Evolutionary conservation across 2,329 filamentous ascomycete species (phyloP), one percentile per base, ranked within the genome.

Genomic region (Cryphonectria radicalis): DNA sequence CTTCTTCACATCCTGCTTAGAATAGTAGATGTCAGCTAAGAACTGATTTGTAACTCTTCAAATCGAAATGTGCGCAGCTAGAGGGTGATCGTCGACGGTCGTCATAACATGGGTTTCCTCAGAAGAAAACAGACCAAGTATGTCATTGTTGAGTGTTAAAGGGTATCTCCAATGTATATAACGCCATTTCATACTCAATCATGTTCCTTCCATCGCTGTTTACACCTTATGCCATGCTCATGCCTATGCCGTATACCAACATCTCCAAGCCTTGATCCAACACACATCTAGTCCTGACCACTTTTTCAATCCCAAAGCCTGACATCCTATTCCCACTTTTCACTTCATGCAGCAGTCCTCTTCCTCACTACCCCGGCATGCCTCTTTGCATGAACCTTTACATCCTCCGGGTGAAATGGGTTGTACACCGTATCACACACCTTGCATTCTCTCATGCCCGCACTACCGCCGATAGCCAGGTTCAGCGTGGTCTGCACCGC

Each of bases 391-490:
- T 85, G 83, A 37, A 81, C 79, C 72, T 79, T 81, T 25, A 80
- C 80, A 72, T 85, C 83, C 67, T 82, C 79, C 50, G 81, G 79
- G 73, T 85, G 82, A 57, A 84, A 75, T 5, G 82, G 82, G 67
- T 85, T 85, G 73, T 84, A 85, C 60, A 85, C 70, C 70, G 84
- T 81, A 37, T 80, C 79, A 72, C 83, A 85, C 40, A 81, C 80
- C 43, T 78, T 80, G 73, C 83, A 85, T 70, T 84, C 80, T 1
- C 76, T 79, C 72, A 84, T 83, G 1, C 74, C 80, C 66, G 22
- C 75, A 66, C 14, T 78, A 74, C 60, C 77, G n/a, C 77, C 75
- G 40, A 79, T 70, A 0, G 82, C 78, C 6, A 84, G 78, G 66
- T 79, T 83, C 32, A 85, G 72, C 0, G 82, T 84, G 0, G 80